phyloP scores from a whole-genome alignment of 805 yeast genomes.

The Yarrowia osloensis region DNA sequence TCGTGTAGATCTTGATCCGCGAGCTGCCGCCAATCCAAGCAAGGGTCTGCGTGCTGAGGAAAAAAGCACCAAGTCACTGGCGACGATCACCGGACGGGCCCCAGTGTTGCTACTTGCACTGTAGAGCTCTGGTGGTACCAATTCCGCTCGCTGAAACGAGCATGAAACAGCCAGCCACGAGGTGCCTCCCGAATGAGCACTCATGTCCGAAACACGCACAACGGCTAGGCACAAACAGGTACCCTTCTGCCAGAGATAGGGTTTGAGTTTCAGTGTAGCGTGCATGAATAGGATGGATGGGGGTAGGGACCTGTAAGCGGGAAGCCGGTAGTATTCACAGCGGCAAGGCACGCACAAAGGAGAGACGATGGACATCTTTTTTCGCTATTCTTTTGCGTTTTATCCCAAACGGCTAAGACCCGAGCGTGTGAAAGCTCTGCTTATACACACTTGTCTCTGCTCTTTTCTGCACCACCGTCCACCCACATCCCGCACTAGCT shows the following conservation, averaged over 20 bases:
- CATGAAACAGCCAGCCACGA: not conserved
- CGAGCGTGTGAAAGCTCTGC: not conserved
- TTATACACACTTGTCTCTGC: not conserved
- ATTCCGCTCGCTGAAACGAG: not conserved
- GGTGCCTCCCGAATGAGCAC: not conserved
- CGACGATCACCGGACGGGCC: not conserved
- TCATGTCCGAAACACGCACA: not conserved
- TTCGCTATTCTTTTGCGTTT: not conserved
- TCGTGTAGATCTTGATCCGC: constrained; percentile 19
- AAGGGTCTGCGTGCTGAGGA: constrained; percentile 7
- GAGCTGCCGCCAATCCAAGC: constrained; percentile 28
- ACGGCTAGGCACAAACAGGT: not conserved
- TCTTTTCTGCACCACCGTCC: not conserved
- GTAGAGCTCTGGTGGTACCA: not conserved
- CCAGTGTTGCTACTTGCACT: not conserved
- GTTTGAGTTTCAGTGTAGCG: too few relatives aligned
- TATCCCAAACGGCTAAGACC: not conserved
- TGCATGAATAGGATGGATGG: constrained; percentile 5
- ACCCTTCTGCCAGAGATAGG: not conserved
- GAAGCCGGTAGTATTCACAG: not conserved
- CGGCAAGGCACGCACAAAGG: constrained; percentile 1
- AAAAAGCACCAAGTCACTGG: not conserved
- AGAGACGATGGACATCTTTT: not conserved
- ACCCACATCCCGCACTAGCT: not conserved
- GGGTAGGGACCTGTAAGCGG: not conserved